Conservation (phyloP, 1,284 basidiomycete genomes). For the Chalciporus piperatoides region DNA sequence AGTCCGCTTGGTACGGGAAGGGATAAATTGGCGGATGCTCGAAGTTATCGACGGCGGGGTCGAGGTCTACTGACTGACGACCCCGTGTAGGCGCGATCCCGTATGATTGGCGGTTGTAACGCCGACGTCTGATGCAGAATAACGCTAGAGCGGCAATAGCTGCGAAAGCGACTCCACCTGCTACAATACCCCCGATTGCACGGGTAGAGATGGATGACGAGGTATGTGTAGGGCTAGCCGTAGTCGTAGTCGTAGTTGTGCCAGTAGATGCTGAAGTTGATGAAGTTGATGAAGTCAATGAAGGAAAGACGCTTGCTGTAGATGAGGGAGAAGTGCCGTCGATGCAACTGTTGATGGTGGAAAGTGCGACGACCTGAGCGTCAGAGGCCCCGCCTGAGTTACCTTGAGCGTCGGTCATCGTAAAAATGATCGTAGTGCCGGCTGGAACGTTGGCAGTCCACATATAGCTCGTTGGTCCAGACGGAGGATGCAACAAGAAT, state of each 20-base stretch:
- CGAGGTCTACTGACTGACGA: conserved; percentile 30
- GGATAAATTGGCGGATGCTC: conserved; percentile 26
- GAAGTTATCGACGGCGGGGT: conserved; percentile 20
- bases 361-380: conserved; percentile 43
- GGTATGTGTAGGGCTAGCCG: conserved; percentile 24
- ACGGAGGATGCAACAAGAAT: conserved; percentile 43
- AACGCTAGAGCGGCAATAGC: conserved; percentile 45
- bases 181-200: conserved; percentile 54
- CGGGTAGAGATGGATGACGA: conserved; percentile 37
- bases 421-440: conserved; percentile 59
- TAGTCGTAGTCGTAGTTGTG: conserved; percentile 12
- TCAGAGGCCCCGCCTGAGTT: conserved; percentile 58
- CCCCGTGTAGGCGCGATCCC: conserved; percentile 19
- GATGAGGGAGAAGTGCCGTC: conserved; percentile 50
- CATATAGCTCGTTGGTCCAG: conserved; percentile 41
- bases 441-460: conserved; percentile 60
- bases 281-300: conserved; percentile 24
- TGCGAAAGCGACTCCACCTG: conserved; percentile 53
- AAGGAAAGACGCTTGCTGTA: conserved; percentile 28
- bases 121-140: conserved; percentile 41
- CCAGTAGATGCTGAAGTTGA: conserved; percentile 31
- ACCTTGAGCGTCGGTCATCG: conserved; percentile 56
- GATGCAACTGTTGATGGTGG: conserved; percentile 53
- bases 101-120: conserved; percentile 26
- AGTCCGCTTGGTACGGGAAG: conserved; percentile 31